These are phyloP conservation scores for Rhytidhysteron rufulum DNA, from an alignment of 2,329 filamentous ascomycete species.

Conservation along the genomic window DNA sequence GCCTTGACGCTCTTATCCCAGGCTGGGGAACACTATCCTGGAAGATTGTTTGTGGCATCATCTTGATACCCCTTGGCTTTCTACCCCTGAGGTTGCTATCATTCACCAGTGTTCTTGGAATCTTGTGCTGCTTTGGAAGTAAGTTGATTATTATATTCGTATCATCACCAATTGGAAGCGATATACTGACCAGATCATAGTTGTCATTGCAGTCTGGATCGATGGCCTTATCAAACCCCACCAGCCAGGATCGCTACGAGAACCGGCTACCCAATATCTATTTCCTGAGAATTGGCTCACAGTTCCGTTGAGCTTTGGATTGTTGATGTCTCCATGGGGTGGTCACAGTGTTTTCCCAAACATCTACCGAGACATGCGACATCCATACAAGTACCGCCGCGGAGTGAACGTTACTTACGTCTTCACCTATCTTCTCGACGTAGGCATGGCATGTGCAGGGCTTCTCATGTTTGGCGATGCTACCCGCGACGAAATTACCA, in stretches of 20 bases:
- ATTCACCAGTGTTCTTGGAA: constrained; percentile 89
- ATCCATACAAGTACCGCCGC: constrained; percentile 75
- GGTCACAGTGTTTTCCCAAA: constrained; percentile 79
- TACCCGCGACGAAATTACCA: constrained; percentile 85
- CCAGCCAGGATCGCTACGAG: constrained; percentile 73
- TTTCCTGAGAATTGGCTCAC: constrained; percentile 85
- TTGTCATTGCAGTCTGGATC: constrained; percentile 76
- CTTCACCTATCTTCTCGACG: constrained; percentile 81
- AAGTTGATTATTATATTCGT: constrained; percentile 40
- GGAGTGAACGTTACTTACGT: constrained; percentile 77
- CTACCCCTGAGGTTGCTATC: constrained; percentile 78
- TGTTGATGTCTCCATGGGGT: constrained; percentile 81
- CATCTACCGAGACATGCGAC: constrained; percentile 72
- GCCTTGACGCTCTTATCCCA: constrained; percentile 73
- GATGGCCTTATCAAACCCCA: constrained; percentile 83
- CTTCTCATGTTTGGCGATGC: constrained; percentile 91
- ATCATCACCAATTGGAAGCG: background rate
- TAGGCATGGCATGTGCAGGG: constrained; percentile 76
- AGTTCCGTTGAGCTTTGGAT: constrained; percentile 80
- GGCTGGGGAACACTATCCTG: constrained; percentile 65
- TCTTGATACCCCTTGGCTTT: constrained; percentile 80
- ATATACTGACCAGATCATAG: constrained; percentile 45
- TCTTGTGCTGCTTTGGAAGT: constrained; percentile 85
- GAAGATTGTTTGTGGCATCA: constrained; percentile 78
- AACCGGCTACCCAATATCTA: constrained; percentile 75